Evolutionary conservation across 768 basidiomycete species (phyloP).

Genomic region (Tulasnella sp.): DNA sequence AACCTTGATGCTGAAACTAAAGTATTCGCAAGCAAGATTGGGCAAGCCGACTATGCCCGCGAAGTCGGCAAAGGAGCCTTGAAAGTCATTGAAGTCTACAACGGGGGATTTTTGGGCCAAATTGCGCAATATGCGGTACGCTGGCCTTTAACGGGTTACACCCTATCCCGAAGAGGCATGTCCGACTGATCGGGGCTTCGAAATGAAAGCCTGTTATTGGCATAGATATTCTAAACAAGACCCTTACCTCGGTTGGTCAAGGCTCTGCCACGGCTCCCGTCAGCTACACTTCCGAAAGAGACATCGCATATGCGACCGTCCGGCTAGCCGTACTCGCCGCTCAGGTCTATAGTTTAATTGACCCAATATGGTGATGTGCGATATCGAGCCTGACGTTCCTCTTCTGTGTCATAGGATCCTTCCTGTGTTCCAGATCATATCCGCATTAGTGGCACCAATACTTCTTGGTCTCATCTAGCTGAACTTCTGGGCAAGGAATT

Average conservation of each 20-base stretch:
- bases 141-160: background rate
- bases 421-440: background rate
- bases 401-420: background rate
- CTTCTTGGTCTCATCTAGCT: background rate
- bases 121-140: background rate
- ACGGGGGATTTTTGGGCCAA: background rate
- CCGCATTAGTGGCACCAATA: background rate
- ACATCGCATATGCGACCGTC: conserved; percentile 1
- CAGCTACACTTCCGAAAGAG: background rate
- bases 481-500: background rate
- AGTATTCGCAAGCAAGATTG: background rate
- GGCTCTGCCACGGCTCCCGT: background rate
- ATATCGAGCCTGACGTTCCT: background rate
- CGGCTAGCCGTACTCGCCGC: conserved; percentile 5
- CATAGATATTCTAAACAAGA: background rate
- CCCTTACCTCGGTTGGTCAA: background rate
- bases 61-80: background rate
- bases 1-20: background rate
- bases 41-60: background rate
- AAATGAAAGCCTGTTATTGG: background rate
- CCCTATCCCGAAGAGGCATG: background rate
- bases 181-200: background rate
- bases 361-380: background rate
- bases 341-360: background rate
- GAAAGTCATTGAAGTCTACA: conserved; percentile 1